These are phyloP conservation scores for Aspergillus intermedius DNA, from an alignment of 2,329 filamentous ascomycete genomes.

Conservation along the genomic window DNA sequence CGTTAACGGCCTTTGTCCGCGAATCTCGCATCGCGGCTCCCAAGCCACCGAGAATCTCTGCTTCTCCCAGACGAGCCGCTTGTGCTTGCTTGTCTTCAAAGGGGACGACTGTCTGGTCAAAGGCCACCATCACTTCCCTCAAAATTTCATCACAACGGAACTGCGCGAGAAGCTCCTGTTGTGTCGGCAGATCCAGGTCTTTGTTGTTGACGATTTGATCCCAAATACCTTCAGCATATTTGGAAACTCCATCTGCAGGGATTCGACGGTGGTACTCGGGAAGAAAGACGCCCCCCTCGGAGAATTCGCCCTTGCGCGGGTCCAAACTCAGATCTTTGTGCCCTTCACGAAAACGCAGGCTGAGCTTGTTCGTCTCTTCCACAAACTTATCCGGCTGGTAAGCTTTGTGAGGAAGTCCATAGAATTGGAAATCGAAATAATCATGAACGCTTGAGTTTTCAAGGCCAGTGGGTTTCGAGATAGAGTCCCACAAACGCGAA, in stretches of 20 bases:
- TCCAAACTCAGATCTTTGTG: conserved; percentile 62
- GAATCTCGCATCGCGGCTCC: conserved; percentile 67
- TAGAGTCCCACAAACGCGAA: conserved; percentile 81
- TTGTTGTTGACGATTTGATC: conserved; percentile 99
- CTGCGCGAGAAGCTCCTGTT: conserved; percentile 92
- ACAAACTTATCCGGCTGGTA: conserved; percentile 89
- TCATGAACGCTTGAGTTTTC: conserved; percentile 88
- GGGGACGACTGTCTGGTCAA: conserved; percentile 74
- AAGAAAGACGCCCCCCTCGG: conserved; percentile 76
- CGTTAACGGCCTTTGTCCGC: conserved; percentile 65
- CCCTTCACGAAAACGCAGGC: conserved; percentile 73
- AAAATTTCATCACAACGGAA: conserved; percentile 97
- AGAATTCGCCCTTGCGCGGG: conserved; percentile 60
- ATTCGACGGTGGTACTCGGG: conserved; percentile 94
- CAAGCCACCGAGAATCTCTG: conserved; percentile 65
- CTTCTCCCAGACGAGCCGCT: conserved; percentile 63
- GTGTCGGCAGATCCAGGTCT: conserved; percentile 89
- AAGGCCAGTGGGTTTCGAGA: conserved; percentile 83
- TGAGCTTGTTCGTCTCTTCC: conserved; percentile 70
- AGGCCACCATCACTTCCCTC: conserved; percentile 74
- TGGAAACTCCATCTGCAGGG: conserved; percentile 90
- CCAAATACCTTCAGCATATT: conserved; percentile 92
- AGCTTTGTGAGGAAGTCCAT: conserved; percentile 92
- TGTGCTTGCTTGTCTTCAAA: conserved; percentile 82
- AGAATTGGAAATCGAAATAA: conserved; percentile 98